phyloP scores from a whole-genome alignment of 306 rosid genomes.

The Astragalus glycyphyllos region DNA sequence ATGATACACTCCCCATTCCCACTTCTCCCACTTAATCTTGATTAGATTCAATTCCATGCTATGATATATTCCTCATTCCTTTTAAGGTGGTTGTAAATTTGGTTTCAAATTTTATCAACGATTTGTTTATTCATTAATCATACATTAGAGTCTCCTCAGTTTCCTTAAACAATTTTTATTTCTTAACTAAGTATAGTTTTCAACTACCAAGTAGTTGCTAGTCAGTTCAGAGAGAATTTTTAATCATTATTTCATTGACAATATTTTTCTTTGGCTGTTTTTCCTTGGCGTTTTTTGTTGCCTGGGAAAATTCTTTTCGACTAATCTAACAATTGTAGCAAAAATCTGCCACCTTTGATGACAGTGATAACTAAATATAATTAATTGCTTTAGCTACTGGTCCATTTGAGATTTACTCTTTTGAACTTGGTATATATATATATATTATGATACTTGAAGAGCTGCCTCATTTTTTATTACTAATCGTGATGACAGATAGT shows the following conservation, averaged over 20 bases:
- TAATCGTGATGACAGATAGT: too few species aligned
- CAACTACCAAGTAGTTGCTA: not conserved
- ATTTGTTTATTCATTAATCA: not conserved
- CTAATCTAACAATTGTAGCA: not conserved
- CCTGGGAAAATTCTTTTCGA: not conserved
- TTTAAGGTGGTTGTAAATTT: not conserved
- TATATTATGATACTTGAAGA: too few species aligned
- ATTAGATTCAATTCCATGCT: not conserved
- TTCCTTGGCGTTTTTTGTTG: not conserved
- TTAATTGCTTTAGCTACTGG: not conserved
- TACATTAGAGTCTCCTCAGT: not conserved
- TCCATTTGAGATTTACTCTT: not conserved
- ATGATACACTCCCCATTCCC: constrained; percentile 37
- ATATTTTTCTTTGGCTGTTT: not conserved
- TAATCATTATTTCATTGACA: constrained; percentile 14
- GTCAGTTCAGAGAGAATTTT: not conserved
- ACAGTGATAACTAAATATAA: not conserved
- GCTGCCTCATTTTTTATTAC: too few species aligned
- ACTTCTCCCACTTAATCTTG: not conserved
- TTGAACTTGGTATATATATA: not conserved
- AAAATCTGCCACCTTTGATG: not conserved
- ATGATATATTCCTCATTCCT: not conserved
- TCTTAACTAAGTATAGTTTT: not conserved
- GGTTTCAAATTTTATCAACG: not conserved
- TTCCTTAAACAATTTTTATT: not conserved